A percentile compares a stretch with the other conserved stretches of the same genome.
These are phyloP conservation scores for Myrica gale DNA, from an alignment of 306 rosid genomes.

Conservation along the genomic window DNA sequence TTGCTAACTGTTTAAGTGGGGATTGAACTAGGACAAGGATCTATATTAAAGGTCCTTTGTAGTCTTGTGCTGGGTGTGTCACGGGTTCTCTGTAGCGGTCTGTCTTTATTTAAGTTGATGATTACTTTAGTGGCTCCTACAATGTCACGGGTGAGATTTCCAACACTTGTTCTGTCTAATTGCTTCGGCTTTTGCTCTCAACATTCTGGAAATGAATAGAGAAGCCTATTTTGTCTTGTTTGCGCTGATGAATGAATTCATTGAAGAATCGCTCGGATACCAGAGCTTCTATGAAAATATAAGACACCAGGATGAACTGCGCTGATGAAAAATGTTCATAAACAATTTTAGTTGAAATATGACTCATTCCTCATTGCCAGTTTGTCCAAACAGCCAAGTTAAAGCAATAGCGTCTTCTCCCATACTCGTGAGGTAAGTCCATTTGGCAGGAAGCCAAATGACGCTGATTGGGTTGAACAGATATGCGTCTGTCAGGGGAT, in stretches of 20 bases:
- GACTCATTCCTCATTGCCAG: no score
- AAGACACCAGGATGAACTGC: no score
- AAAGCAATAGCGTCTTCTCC: no score
- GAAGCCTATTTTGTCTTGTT: not conserved
- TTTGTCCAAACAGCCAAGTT: no score
- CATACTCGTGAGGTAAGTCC: no score
- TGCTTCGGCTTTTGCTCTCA: not conserved
- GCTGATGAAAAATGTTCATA: no score
- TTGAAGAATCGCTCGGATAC: no score
- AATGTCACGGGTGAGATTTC: constrained; percentile 39
- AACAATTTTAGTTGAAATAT: no score
- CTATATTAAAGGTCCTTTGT: constrained; percentile 7
- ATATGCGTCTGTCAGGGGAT: no score
- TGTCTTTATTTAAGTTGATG: constrained; percentile 11
- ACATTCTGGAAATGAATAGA: not conserved
- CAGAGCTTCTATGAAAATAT: no score
- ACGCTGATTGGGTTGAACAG: no score
- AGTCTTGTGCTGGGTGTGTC: constrained; percentile 28
- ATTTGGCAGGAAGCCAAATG: no score
- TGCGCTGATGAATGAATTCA: not conserved
- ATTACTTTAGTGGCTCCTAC: constrained; percentile 7
- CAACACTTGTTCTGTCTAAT: not conserved
- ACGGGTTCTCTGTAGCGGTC: constrained; percentile 24
- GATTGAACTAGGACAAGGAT: constrained; percentile 10
- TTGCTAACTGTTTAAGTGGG: constrained; percentile 29